A percentile compares a stretch with the other conserved stretches of the same genome.
Evolutionary conservation across 2,329 filamentous ascomycete species (phyloP).

Genomic region (Talaromyces albobiverticillius): DNA sequence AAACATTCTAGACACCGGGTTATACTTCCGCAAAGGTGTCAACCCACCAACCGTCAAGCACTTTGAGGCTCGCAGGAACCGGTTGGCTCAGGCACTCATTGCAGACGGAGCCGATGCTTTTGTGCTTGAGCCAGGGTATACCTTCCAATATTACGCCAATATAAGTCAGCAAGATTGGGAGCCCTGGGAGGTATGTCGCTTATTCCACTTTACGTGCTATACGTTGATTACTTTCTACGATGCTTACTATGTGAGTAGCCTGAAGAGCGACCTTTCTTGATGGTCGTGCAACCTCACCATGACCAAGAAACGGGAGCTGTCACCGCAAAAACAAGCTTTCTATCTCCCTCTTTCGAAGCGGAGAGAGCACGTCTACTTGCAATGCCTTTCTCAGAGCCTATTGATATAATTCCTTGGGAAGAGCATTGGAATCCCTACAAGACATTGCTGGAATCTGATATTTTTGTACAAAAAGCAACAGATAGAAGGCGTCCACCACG

Average conservation of each 20-base stretch:
- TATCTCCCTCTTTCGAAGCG: conserved; percentile 61
- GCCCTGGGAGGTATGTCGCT: conserved; percentile 48
- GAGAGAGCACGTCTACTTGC: conserved; percentile 57
- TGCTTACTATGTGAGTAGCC: too few relatives aligned
- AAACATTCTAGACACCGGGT: conserved; percentile 46
- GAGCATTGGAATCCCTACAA: conserved; percentile 64
- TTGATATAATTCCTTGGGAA: conserved; percentile 60
- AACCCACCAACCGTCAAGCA: conserved; percentile 50
- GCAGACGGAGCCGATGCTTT: conserved; percentile 56
- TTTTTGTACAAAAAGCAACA: conserved; percentile 29
- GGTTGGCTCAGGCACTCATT: conserved; percentile 55
- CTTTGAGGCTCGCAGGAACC: conserved; percentile 55
- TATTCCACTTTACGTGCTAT: too few relatives aligned
- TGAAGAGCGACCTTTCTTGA: conserved; percentile 62
- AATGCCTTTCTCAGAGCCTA: conserved; percentile 53
- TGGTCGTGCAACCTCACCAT: conserved; percentile 54
- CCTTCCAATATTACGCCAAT: conserved; percentile 64
- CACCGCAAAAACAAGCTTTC: conserved; percentile 55
- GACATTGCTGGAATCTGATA: conserved; percentile 48
- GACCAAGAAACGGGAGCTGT: conserved; percentile 39
- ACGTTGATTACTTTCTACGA: too few relatives aligned
- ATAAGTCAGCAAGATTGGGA: conserved; percentile 62
- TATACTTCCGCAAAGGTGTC: conserved; percentile 52
- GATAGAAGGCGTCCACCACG: conserved; percentile 28
- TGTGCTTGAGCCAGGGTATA: conserved; percentile 62